These are phyloP conservation scores for Zalaria sp. DNA, from an alignment of 2,329 filamentous ascomycete species.

Conservation along the genomic window DNA sequence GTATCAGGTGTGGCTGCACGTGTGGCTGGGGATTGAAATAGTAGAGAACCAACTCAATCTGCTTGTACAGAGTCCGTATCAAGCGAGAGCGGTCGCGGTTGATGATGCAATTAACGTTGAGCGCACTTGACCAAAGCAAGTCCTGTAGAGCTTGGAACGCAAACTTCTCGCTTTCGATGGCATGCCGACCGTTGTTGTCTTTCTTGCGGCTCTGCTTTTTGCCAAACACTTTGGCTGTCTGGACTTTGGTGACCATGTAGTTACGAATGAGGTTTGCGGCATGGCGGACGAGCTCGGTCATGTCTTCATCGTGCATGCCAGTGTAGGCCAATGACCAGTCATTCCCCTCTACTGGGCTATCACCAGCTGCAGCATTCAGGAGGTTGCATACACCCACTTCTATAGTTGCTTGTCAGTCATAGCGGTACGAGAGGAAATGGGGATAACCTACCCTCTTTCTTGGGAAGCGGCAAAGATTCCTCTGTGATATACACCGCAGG, in stretches of 20 bases:
- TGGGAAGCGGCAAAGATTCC: background rate
- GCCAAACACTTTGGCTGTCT: background rate
- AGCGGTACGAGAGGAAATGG: too few relatives aligned
- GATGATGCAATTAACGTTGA: slow-evolving; percentile 6
- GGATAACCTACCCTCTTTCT: background rate
- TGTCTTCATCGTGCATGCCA: slow-evolving; percentile 5
- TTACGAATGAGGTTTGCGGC: slow-evolving; percentile 4
- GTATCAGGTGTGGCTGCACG: background rate
- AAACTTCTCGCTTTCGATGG: slow-evolving; percentile 1
- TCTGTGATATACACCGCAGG: background rate
- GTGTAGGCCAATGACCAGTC: background rate
- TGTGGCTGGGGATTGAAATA: background rate
- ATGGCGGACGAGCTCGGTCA: slow-evolving; percentile 4
- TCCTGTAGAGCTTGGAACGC: slow-evolving; percentile 2
- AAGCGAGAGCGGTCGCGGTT: slow-evolving; percentile 1
- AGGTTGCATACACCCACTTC: slow-evolving; percentile 1
- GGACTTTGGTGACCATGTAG: slow-evolving; percentile 1
- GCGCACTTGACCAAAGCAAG: slow-evolving; percentile 3
- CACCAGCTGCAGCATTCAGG: slow-evolving; percentile 1
- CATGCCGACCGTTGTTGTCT: background rate
- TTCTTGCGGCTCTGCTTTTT: background rate
- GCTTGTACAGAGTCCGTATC: slow-evolving; percentile 5
- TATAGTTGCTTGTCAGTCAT: background rate
- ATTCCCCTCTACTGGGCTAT: background rate
- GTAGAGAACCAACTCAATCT: slow-evolving; percentile 1